Evolutionary conservation across 1,139 yeast genomes (phyloP), one percentile per base, ranked within the genome.

Genomic region (Hansenula lynferdii): DNA sequence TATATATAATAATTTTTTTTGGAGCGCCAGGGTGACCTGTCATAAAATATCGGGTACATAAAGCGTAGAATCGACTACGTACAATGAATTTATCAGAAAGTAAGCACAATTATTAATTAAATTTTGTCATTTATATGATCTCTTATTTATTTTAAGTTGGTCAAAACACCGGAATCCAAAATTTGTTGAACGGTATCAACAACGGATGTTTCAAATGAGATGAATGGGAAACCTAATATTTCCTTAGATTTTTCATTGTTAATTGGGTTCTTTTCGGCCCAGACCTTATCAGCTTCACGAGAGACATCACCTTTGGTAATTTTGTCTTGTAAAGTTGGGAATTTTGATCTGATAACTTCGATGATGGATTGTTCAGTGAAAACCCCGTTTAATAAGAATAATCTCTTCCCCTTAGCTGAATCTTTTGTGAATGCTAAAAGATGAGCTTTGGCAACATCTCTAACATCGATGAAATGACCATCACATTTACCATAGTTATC

Each of bases 361-460:
- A 65, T 42, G 33, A 67, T 48, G 40, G 52, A 9, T 23, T 34
- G 36, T 28, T 22, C 31, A 6, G 27, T 27, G 11, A 28, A 25
- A 8, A 2, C 8, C 8, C 9, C 27, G 6, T 31, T 16, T 8
- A 20, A 16, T 31, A 62, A 24, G 6, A 65, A 38, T 15, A 65
- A 53, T 48, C 74, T 57, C 32, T 62, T 40, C 28, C 58, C 56
- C 21, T 45, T 34, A 15, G 61, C 51, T 6, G 16, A 12, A 6
- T 49, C 52, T n/a, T 46, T 51, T 45, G 65, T 63, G 12, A 65
- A 45, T 67, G 69, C 66, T 7, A 47, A 71, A 60, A 2, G 72
- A 49, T 75, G 82, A 9, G 77, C 77, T 41, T 51, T 55, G 3
- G 80, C 79, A 11, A 72, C 72, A 49, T 77, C 80, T 42, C 80